phyloP scores from a whole-genome alignment of 176 grass and related monocot species.

The Zoysia pacifica region DNA sequence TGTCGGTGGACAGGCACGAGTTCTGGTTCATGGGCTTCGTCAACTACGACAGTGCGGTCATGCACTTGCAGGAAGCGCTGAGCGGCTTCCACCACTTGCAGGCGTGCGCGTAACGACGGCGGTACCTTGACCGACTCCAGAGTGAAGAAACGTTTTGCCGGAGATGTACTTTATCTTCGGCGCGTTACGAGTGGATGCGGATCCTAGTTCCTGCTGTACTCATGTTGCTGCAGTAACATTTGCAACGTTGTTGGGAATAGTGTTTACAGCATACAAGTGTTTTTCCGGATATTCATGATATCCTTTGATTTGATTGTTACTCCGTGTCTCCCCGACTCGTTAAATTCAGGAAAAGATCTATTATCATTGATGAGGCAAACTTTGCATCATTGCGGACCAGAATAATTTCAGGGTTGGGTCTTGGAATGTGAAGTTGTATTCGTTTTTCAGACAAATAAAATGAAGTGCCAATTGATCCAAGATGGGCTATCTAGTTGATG shows the following conservation, averaged over 20 bases:
- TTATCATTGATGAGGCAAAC: not conserved
- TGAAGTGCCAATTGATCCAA: not conserved
- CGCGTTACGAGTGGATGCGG: not conserved
- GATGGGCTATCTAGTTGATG: not conserved
- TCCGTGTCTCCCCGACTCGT: too few species aligned
- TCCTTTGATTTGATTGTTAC: too few species aligned
- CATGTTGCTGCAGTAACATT: too few species aligned
- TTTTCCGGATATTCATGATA: too few species aligned
- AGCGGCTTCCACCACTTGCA: slow-evolving; percentile 35
- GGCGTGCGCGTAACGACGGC: not conserved
- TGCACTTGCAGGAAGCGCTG: slow-evolving; percentile 58
- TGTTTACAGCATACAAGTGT: too few species aligned
- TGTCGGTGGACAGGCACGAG: slow-evolving; percentile 70
- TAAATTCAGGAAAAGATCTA: too few species aligned
- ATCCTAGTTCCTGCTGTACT: not conserved
- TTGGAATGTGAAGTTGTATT: too few species aligned
- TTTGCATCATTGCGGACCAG: not conserved
- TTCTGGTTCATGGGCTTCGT: slow-evolving; percentile 90
- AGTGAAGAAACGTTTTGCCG: too few species aligned
- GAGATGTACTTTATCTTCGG: too few species aligned
- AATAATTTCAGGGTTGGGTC: not conserved
- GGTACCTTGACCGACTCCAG: too few species aligned
- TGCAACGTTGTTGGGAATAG: too few species aligned
- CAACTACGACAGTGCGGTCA: slow-evolving; percentile 70
- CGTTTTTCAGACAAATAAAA: too few species aligned